Conservation (phyloP, 768 basidiomycete species). For the Boletus bicolor region DNA sequence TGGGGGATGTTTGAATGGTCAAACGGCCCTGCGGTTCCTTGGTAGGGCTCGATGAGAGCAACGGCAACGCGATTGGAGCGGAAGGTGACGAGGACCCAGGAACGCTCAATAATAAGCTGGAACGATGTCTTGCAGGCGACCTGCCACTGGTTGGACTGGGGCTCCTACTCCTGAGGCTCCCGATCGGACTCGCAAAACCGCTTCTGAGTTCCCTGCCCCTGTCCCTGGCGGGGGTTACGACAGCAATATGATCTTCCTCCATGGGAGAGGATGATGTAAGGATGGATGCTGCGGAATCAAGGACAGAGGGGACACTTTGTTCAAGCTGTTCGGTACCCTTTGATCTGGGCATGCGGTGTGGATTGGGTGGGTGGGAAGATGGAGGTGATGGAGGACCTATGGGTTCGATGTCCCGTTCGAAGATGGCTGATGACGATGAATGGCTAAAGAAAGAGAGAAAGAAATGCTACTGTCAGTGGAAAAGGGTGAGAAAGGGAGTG, state of each 20-base stretch:
- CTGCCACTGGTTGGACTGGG: conserved; percentile 54
- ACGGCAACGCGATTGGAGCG: conserved; percentile 16
- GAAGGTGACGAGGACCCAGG: conserved; percentile 35
- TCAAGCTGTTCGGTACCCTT: conserved; percentile 74
- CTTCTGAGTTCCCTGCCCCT: conserved; percentile 37
- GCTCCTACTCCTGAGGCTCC: conserved; percentile 57
- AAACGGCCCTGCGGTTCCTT: conserved; percentile 20
- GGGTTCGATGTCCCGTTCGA: conserved; percentile 88
- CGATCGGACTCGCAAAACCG: conserved; percentile 66
- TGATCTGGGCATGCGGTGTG: conserved; percentile 70
- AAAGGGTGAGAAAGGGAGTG: conserved; percentile 5
- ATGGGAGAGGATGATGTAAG: conserved; percentile 47
- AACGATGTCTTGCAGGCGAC: conserved; percentile 35
- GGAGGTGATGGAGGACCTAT: conserved; percentile 35
- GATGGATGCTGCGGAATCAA: conserved; percentile 78
- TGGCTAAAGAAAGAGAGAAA: conserved; percentile 31
- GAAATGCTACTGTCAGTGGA: conserved; percentile 6
- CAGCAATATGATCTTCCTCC: conserved; percentile 56
- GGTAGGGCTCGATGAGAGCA: conserved; percentile 30
- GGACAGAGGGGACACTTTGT: conserved; percentile 77
- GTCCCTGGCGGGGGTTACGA: conserved; percentile 52
- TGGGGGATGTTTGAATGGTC: conserved; percentile 25
- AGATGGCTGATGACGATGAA: conserved; percentile 86
- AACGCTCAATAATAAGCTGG: conserved; percentile 49
- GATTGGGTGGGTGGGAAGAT: conserved; percentile 47